Percentiles rank a stretch among this genome's conserved stretches.
Conservation (phyloP, 495 filamentous ascomycete genomes). For the Aspergillus olivimuriae region DNA sequence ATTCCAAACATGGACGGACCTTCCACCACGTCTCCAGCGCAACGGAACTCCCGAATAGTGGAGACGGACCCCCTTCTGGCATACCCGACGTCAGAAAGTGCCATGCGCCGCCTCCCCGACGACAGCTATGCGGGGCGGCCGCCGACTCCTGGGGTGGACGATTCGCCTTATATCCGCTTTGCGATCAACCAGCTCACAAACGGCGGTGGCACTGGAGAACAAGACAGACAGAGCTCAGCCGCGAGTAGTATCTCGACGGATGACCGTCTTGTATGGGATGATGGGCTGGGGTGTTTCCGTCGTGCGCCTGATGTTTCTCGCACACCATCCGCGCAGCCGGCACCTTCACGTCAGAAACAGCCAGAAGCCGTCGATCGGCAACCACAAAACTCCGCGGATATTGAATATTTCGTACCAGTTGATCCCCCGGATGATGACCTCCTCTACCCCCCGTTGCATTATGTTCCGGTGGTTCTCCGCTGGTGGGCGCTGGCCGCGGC, state of each 20-base stretch:
- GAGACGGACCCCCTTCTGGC: conserved; percentile 25
- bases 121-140: conserved; percentile 32
- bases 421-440: conserved; percentile 38
- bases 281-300: conserved; percentile 42
- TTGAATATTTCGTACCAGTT: conserved; percentile 49
- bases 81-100: conserved; percentile 24
- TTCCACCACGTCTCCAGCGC: conserved; percentile 22
- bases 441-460: conserved; percentile 51
- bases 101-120: conserved; percentile 23
- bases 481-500: conserved; percentile 51
- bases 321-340: conserved; percentile 8
- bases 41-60: conserved; percentile 31
- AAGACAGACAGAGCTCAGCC: conserved; percentile 27
- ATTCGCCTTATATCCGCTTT: conserved; percentile 65
- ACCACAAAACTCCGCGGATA: conserved; percentile 28
- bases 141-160: conserved; percentile 58
- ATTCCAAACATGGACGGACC: conserved; percentile 11
- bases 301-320: conserved; percentile 19
- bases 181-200: conserved; percentile 67
- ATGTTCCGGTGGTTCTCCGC: conserved; percentile 61
- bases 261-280: conserved; percentile 47
- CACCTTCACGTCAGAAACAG: conserved; percentile 3
- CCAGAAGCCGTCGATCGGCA: conserved; percentile 11
- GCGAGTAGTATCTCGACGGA: conserved; percentile 39
- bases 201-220: conserved; percentile 47